Base-by-base conservation (phyloP, 768 basidiomycete species). In the Rhodosporidiobolus odoratus region DNA sequence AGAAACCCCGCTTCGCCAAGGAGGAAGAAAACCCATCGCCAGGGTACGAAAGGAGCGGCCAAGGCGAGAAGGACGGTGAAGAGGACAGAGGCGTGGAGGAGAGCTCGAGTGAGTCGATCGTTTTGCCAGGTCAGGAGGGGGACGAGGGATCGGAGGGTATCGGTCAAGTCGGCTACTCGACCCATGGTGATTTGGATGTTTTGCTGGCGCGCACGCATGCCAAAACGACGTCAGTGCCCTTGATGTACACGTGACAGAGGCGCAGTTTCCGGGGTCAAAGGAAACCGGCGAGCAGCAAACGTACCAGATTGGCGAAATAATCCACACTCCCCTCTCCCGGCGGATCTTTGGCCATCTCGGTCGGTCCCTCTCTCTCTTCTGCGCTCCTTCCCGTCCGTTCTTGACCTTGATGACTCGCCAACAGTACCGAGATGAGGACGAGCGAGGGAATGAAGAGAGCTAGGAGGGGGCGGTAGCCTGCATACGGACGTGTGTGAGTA, bases 101-200 rank as follows among this genome's bases (percentile, higher is more conserved):
- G 69, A 15, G 72, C 65, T 27, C 65, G 63, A 0, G 75, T 73
- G n/a, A 66, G 43, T 23, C 68, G 65, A 15, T 60, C 58, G 61
- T 67, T 53, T 13, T 62, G 70, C 77, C 77, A 77, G 63, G 76
- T 71, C 13, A 77, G 57, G 68, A 68, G 75, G 4, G 77, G 75
- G 15, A 72, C 67, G 32, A 70, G 34, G 34, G 71, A 66, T 7
- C 77, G 74, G 17, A 70, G 71, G 38, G 58, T 27, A 63, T 77
- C 77, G 1, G 74, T 67, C 23, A 74, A 52, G 65, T 73, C 72
- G 19, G 75, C 65, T 30, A 75, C 60, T 19, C 72, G 65, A 7
- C 77, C 77, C 77, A 77, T 77, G 61, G 75, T 68, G 66, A 71
- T 75, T 45, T 77, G 77, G 52, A 77, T 77, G 72, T 74, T 73